A percentile compares a stretch with the other conserved stretches of the same genome.
These are phyloP conservation scores for Kernera saxatilis DNA, from an alignment of 345 rosid species.

Conservation along the genomic window DNA sequence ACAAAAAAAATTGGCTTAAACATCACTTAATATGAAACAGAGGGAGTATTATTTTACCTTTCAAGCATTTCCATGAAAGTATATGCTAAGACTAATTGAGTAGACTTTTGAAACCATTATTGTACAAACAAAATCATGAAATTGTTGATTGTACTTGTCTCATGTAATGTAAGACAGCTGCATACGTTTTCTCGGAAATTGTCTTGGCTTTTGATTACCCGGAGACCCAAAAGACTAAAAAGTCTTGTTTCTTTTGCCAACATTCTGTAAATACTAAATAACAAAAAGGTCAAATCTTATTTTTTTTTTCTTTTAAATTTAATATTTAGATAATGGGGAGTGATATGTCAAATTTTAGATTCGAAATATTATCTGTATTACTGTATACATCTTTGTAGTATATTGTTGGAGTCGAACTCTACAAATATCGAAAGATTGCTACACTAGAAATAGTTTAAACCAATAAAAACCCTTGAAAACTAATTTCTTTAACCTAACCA, in stretches of 20 bases:
- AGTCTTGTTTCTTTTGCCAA: conserved; percentile 4
- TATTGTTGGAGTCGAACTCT: too few species aligned
- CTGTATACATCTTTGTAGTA: too few species aligned
- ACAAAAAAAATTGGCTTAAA: too few species aligned
- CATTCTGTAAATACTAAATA: background rate
- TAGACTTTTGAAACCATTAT: background rate
- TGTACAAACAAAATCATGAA: background rate
- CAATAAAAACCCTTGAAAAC: too few species aligned
- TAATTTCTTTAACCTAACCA: too few species aligned
- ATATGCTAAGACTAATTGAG: too few species aligned
- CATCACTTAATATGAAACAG: too few species aligned
- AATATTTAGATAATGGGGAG: background rate
- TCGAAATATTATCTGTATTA: too few species aligned
- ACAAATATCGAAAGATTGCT: too few species aligned
- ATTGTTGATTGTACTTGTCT: background rate
- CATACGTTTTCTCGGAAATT: conserved; percentile 8
- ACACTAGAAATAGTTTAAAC: too few species aligned
- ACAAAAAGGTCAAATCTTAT: background rate
- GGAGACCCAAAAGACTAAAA: conserved; percentile 5
- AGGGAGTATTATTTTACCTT: background rate
- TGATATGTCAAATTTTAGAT: too few species aligned
- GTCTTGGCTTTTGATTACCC: background rate
- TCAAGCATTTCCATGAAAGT: background rate
- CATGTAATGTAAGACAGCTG: background rate
- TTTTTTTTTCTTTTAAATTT: background rate